Conservation (phyloP, 441 rosid species). For the Populus hybrid region DNA sequence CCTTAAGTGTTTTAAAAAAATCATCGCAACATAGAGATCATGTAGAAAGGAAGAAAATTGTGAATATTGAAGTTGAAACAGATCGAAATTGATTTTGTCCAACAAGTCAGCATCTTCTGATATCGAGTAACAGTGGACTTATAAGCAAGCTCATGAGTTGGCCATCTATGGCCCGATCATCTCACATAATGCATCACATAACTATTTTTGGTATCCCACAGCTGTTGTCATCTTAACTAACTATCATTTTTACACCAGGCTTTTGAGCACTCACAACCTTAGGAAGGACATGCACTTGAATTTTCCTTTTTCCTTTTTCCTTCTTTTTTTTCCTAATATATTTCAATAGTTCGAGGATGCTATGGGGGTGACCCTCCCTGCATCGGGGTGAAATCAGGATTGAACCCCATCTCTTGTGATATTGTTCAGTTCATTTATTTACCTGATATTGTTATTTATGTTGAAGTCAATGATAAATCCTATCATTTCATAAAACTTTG, state of each 20-base stretch:
- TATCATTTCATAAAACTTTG: conserved; percentile 2
- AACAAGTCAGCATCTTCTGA: neutral
- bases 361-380: no score
- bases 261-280: no score
- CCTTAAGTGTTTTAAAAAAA: neutral
- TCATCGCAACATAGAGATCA: neutral
- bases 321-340: no score
- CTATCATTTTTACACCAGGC: no score
- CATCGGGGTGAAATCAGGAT: no score
- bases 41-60: neutral
- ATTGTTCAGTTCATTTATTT: neutral
- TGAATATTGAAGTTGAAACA: neutral
- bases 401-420: neutral
- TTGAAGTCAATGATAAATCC: neutral
- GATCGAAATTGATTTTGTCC: neutral
- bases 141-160: neutral
- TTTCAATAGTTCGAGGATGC: no score
- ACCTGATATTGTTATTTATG: neutral
- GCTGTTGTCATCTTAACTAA: no score
- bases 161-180: neutral
- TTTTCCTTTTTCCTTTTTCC: no score
- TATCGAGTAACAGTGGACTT: neutral
- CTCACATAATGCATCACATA: no score
- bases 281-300: no score
- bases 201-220: no score